These are phyloP conservation scores for Filosporella fistucella DNA, from an alignment of 495 filamentous ascomycete species.

Conservation along the genomic window DNA sequence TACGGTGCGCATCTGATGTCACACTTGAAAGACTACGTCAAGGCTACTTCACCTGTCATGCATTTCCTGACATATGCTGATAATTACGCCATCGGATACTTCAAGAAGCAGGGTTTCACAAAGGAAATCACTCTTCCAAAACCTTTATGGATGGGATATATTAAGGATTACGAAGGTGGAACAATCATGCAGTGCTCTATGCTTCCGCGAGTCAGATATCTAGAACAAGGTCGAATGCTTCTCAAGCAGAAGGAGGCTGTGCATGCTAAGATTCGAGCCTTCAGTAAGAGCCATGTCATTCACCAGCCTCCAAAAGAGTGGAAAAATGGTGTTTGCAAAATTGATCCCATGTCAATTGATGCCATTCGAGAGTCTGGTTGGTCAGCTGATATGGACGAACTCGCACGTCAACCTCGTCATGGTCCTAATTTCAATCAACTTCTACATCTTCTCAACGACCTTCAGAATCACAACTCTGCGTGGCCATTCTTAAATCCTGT, in stretches of 20 bases:
- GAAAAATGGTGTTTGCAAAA: slow-evolving; percentile 64
- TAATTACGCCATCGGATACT: slow-evolving; percentile 98
- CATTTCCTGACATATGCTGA: slow-evolving; percentile 98
- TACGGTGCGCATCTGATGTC: slow-evolving; percentile 98
- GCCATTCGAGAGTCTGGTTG: slow-evolving; percentile 88
- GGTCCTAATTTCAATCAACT: slow-evolving; percentile 95
- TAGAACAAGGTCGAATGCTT: slow-evolving; percentile 91
- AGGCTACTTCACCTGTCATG: slow-evolving; percentile 94
- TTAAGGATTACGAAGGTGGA: slow-evolving; percentile 98
- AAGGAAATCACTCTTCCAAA: slow-evolving; percentile 94
- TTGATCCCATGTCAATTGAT: slow-evolving; percentile 76
- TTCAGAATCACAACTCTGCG: slow-evolving; percentile 85
- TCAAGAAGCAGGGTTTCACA: slow-evolving; percentile 98
- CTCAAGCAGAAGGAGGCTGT: slow-evolving; percentile 96
- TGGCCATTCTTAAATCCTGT: slow-evolving; percentile 97
- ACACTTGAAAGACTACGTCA: slow-evolving; percentile 97
- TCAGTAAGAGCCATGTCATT: slow-evolving; percentile 81
- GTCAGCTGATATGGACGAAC: slow-evolving; percentile 95
- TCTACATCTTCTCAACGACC: slow-evolving; percentile 85
- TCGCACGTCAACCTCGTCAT: slow-evolving; percentile 93
- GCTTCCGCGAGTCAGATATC: slow-evolving; percentile 90
- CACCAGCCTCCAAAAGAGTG: slow-evolving; percentile 83
- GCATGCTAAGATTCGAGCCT: slow-evolving; percentile 88
- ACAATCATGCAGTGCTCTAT: slow-evolving; percentile 99
- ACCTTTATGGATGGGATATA: slow-evolving; percentile 97